These are phyloP conservation scores for Rheum nobile DNA, from an alignment of 148 eudicot species.

Conservation along the genomic window DNA sequence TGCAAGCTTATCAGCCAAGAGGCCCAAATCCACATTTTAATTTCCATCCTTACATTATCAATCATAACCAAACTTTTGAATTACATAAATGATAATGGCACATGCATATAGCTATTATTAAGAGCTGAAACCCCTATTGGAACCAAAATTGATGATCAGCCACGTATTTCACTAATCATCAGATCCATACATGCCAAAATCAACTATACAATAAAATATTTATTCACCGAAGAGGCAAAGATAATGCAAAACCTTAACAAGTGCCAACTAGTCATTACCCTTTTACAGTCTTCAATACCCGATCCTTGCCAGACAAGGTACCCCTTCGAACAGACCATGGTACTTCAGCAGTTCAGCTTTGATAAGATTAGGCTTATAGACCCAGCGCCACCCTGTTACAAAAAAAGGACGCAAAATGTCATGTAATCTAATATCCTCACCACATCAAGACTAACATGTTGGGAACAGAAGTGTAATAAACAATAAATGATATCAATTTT, in stretches of 20 bases:
- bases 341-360: slow-evolving; percentile 92
- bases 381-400: slow-evolving; percentile 54
- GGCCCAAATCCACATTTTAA: no score
- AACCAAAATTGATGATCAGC: neutral
- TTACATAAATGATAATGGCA: no score
- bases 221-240: neutral
- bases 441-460: neutral
- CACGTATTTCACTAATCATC: neutral
- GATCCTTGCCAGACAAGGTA: slow-evolving; percentile 63
- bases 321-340: slow-evolving; percentile 90
- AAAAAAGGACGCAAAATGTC: neutral
- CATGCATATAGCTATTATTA: no score
- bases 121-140: neutral
- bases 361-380: slow-evolving; percentile 56
- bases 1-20: no score
- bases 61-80: no score
- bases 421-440: neutral
- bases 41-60: no score
- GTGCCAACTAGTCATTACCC: slow-evolving; percentile 42
- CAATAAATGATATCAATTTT: no score
- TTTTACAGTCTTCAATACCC: slow-evolving; percentile 86
- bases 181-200: neutral
- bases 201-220: no score
- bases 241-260: neutral
- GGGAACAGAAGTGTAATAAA: neutral